These are phyloP conservation scores for Isoetes engelmannii DNA, from an alignment of 83 land plant genomes.

Conservation along the genomic window DNA sequence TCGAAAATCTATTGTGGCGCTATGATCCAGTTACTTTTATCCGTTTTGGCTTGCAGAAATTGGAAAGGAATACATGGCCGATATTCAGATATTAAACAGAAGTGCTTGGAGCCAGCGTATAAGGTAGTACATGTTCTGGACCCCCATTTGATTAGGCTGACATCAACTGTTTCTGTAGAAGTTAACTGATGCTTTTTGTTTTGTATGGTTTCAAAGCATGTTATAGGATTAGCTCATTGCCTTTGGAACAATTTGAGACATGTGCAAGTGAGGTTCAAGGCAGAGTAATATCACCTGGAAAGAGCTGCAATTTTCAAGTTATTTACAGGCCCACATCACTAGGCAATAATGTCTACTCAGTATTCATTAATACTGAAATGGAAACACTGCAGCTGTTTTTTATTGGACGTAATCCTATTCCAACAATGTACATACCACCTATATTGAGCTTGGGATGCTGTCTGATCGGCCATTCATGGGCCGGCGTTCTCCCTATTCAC, in stretches of 20 bases:
- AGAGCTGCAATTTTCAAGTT: neutral
- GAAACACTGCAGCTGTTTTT: neutral
- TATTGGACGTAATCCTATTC: neutral
- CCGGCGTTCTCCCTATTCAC: neutral
- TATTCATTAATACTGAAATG: constrained; percentile 4
- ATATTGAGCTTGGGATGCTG: neutral
- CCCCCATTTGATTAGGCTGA: no score
- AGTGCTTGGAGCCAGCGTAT: constrained; percentile 11
- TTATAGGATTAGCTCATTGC: neutral
- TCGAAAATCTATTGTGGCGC: neutral
- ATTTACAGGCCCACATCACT: constrained; percentile 1
- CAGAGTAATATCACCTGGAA: constrained; percentile 7
- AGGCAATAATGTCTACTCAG: neutral
- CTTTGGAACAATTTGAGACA: neutral
- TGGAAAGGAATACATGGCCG: neutral
- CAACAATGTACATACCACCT: neutral
- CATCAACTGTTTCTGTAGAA: no score
- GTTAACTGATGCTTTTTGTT: neutral
- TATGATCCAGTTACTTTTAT: neutral
- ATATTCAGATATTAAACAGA: neutral
- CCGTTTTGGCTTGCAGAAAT: neutral
- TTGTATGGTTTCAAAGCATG: neutral
- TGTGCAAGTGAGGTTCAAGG: neutral
- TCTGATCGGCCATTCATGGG: neutral
- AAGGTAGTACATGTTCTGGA: neutral